Evolutionary conservation across 257 asterid species (phyloP).

Genomic region (Dorcoceras hygrometricum): DNA sequence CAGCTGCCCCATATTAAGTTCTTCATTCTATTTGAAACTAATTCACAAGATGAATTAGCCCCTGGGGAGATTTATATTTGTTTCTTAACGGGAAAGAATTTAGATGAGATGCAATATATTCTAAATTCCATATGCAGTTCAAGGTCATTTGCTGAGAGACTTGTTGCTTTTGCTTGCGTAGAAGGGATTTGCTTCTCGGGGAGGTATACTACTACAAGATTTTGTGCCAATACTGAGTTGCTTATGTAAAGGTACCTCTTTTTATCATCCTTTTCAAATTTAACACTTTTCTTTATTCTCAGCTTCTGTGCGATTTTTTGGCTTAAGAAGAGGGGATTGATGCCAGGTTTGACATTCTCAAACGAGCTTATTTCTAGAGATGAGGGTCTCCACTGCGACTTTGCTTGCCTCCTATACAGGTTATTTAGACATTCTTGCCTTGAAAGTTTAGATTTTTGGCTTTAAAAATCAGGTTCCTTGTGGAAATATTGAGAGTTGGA

Average conservation of each 20-base stretch:
- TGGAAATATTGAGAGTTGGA: neutral
- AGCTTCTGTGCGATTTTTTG: constrained; percentile 85
- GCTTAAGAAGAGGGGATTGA: constrained; percentile 77
- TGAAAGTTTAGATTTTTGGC: neutral
- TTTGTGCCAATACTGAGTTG: neutral
- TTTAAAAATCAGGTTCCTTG: neutral
- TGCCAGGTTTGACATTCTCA: constrained; percentile 87
- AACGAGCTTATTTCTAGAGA: constrained; percentile 84
- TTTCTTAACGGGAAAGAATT: neutral
- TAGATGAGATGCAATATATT: too few species aligned
- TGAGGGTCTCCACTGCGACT: constrained; percentile 87
- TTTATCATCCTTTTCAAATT: neutral
- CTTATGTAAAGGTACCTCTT: neutral
- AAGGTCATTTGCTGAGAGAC: constrained; percentile 70
- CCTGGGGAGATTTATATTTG: neutral
- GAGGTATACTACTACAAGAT: constrained; percentile 42
- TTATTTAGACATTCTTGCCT: constrained; percentile 4
- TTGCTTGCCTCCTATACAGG: constrained; percentile 81
- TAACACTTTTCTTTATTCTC: constrained; percentile 22
- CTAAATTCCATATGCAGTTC: constrained; percentile 43
- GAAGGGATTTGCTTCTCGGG: constrained; percentile 92
- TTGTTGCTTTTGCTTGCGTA: constrained; percentile 76
- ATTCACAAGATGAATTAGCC: neutral
- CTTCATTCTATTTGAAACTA: neutral
- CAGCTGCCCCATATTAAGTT: neutral